Evolutionary conservation across 2,329 filamentous ascomycete genomes (phyloP), one percentile per base, ranked within the genome.

Genomic region (Talaromyces sp.): DNA sequence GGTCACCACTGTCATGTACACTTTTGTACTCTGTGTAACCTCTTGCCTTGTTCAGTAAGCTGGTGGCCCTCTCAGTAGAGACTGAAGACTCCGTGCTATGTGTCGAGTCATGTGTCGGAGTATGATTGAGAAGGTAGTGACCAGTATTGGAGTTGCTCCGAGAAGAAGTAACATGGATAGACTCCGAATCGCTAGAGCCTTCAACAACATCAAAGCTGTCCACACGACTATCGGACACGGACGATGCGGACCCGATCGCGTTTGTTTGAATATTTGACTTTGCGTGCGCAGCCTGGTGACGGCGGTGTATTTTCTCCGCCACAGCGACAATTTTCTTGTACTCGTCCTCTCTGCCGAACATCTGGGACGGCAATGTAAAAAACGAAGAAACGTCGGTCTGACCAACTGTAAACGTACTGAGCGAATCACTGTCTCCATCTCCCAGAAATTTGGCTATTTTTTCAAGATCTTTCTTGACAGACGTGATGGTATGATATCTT

Each of bases 331-430:
- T 84, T 41, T 84, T 83, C 53, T 87, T 81, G 49, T 86, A 86
- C 71, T 96, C 91, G 63, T 84, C 80, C 31, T 88, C 81, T 38
- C 93, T 85, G 3, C 93, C 93, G 65, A 96, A 89, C 81, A 96
- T 91, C 61, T 82, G 81, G 0, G 86, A 84, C 0, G 93, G 93
- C 21, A 97, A 82, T 66, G 92, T 89, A 75, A 97, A 97, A 70
- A 96, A 95, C 4, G 92, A 96, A 0, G 91, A 96, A 0, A 96
- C 86, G 73, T 98, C 93, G 61, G 87, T 90, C n/a, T 87, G 85
- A 13, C 86, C 93, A 62, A 96, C 87, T 64, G 85, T 82, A 81
- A 91, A 96, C 43, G 88, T 82, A 62, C 86, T 86, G 58, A 97
- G 78, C 0, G 87, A 86, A 57, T 84, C 78, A 63, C 83, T 82